Percentiles rank a stretch among this genome's conserved stretches.
phyloP scores from a whole-genome alignment of 2,329 filamentous ascomycete species.

The Sarocladium kiliense region DNA sequence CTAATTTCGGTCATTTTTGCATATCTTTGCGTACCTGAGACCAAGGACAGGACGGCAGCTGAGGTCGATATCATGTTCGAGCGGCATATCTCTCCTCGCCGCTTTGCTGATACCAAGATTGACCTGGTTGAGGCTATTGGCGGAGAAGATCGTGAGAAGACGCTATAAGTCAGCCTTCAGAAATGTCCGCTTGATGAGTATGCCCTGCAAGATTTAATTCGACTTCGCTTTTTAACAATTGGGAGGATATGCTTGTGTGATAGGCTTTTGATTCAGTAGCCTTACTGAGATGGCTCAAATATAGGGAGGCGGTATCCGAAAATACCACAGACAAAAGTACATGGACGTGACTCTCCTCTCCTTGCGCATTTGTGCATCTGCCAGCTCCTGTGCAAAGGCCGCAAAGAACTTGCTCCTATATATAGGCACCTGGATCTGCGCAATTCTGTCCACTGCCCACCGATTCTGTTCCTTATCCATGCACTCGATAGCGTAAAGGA shows the following conservation, averaged over 20 bases:
- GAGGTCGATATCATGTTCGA: slow-evolving; percentile 3
- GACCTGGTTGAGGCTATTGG: slow-evolving; percentile 4
- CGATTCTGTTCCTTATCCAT: slow-evolving; percentile 14
- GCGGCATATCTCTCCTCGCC: background rate
- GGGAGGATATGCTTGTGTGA: no score
- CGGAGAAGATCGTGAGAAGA: background rate
- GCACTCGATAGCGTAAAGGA: slow-evolving; percentile 17
- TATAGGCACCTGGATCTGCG: slow-evolving; percentile 9
- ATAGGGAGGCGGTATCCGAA: slow-evolving; percentile 10
- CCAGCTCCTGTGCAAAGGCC: slow-evolving; percentile 9
- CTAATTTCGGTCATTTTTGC: slow-evolving; percentile 58
- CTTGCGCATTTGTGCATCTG: slow-evolving; percentile 10
- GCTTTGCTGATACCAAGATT: slow-evolving; percentile 7
- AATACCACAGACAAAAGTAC: slow-evolving; percentile 12
- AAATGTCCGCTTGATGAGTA: no score
- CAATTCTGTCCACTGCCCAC: slow-evolving; percentile 16
- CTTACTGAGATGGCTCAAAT: background rate
- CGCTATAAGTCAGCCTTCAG: slow-evolving; percentile 11
- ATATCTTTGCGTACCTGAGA: slow-evolving; percentile 60
- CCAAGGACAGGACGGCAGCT: slow-evolving; percentile 1
- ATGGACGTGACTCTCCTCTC: slow-evolving; percentile 12
- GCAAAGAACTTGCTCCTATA: slow-evolving; percentile 12
- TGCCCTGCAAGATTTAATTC: no score
- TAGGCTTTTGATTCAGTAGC: background rate
- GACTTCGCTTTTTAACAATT: slow-evolving; percentile 1